phyloP scores from a whole-genome alignment of 306 rosid species.

The Vicia faba region DNA sequence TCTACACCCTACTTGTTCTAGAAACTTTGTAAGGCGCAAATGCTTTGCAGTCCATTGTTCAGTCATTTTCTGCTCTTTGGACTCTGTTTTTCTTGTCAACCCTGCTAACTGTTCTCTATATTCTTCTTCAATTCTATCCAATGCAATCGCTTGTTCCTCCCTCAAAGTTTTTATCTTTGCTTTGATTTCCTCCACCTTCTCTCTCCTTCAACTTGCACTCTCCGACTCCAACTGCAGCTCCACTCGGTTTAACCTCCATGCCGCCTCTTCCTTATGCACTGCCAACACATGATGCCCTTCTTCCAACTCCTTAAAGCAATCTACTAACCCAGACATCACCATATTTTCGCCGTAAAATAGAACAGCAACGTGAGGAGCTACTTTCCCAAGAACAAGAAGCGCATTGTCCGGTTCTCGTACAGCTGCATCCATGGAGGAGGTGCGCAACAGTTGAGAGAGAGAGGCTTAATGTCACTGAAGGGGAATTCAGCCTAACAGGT shows the following conservation, averaged over 20 bases:
- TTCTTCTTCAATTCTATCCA: conserved; percentile 85
- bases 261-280: conserved; percentile 79
- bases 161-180: conserved; percentile 78
- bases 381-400: conserved; percentile 53
- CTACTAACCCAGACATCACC: conserved; percentile 66
- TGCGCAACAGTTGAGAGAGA: conserved; percentile 74
- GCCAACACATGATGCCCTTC: conserved; percentile 85
- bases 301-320: conserved; percentile 86
- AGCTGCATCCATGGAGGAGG: conserved; percentile 79
- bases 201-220: conserved; percentile 70
- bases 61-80: conserved; percentile 88
- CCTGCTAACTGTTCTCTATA: conserved; percentile 81
- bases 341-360: conserved; percentile 57
- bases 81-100: conserved; percentile 80
- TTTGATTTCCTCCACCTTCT: conserved; percentile 80
- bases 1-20: conserved; percentile 79
- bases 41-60: conserved; percentile 94
- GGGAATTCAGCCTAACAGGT: conserved; percentile 65
- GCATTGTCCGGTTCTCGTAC: conserved; percentile 64
- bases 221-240: conserved; percentile 92
- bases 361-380: conserved; percentile 56
- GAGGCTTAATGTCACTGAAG: conserved; percentile 83
- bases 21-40: conserved; percentile 66
- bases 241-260: conserved; percentile 82
- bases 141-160: conserved; percentile 70